phyloP scores from a whole-genome alignment of 2,329 filamentous ascomycete genomes.

The Cordyceps tenuipes region DNA sequence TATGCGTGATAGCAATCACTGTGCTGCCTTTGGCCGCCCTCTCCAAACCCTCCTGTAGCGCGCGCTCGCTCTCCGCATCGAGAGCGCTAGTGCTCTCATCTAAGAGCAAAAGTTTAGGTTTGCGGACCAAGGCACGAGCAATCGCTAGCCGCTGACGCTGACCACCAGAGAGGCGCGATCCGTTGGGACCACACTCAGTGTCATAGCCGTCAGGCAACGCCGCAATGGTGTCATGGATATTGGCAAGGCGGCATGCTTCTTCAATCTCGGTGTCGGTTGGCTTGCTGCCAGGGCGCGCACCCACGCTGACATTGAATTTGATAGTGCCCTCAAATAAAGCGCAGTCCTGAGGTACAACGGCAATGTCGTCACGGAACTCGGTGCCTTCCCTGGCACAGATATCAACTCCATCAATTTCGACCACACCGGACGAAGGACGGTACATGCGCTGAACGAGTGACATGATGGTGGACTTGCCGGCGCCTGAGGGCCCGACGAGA shows the following conservation, averaged over 20 bases:
- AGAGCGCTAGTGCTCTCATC: constrained; percentile 78
- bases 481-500: constrained; percentile 57
- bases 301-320: constrained; percentile 47
- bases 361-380: constrained; percentile 43
- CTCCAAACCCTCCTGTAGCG: constrained; percentile 60
- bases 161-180: constrained; percentile 66
- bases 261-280: constrained; percentile 54
- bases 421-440: constrained; percentile 30
- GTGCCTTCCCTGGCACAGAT: constrained; percentile 33
- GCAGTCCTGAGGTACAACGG: constrained; percentile 49
- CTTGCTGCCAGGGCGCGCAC: constrained; percentile 44
- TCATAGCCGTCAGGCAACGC: constrained; percentile 57
- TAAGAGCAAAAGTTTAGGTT: constrained; percentile 64
- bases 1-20: constrained; percentile 50
- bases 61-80: constrained; percentile 59
- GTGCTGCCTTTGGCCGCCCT: constrained; percentile 44
- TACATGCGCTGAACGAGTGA: constrained; percentile 45
- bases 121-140: constrained; percentile 64
- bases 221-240: constrained; percentile 61
- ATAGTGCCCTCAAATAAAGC: constrained; percentile 50
- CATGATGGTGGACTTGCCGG: constrained; percentile 60
- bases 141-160: constrained; percentile 74
- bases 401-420: constrained; percentile 39
- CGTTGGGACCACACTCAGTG: constrained; percentile 62
- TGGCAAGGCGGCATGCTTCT: constrained; percentile 57